Percentiles rank a stretch among this genome's conserved stretches.
Conservation (phyloP, 2,329 filamentous ascomycete species). For the Lithohypha guttulata region DNA sequence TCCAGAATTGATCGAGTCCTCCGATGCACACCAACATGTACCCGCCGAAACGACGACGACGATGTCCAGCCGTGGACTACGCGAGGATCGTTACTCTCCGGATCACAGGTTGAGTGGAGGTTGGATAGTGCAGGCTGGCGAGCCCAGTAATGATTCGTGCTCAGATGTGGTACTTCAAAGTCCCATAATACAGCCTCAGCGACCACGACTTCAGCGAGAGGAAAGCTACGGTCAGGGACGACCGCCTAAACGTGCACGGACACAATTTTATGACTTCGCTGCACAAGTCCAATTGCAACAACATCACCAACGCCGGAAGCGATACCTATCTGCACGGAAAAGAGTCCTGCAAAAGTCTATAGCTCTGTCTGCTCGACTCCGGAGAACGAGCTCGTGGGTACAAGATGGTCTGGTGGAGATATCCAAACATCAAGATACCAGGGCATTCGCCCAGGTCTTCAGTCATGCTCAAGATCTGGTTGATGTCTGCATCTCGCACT, state of each 20-base stretch:
- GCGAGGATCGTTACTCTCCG: constrained; percentile 2
- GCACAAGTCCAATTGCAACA: constrained; percentile 32
- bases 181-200: too few relatives aligned
- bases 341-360: constrained; percentile 33
- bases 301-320: constrained; percentile 32
- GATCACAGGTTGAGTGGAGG: constrained; percentile 7
- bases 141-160: too few relatives aligned
- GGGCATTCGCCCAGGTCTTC: constrained; percentile 34
- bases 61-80: constrained; percentile 9
- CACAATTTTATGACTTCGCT: constrained; percentile 37
- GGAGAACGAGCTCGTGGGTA: constrained; percentile 31
- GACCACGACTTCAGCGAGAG: too few relatives aligned
- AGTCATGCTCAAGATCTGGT: constrained; percentile 35
- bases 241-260: constrained; percentile 20
- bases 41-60: constrained; percentile 8
- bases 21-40: constrained; percentile 7
- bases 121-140: constrained; percentile 5
- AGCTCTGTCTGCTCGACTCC: constrained; percentile 32
- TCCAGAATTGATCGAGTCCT: constrained; percentile 1
- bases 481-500: constrained; percentile 30
- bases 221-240: constrained; percentile 6
- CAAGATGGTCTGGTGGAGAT: constrained; percentile 37
- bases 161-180: too few relatives aligned
- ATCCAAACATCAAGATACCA: constrained; percentile 36
- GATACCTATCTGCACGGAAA: constrained; percentile 30